A percentile compares a stretch with the other conserved stretches of the same genome.
Conservation (phyloP, 129 eudicot species). For the Flaveria bidentis region DNA sequence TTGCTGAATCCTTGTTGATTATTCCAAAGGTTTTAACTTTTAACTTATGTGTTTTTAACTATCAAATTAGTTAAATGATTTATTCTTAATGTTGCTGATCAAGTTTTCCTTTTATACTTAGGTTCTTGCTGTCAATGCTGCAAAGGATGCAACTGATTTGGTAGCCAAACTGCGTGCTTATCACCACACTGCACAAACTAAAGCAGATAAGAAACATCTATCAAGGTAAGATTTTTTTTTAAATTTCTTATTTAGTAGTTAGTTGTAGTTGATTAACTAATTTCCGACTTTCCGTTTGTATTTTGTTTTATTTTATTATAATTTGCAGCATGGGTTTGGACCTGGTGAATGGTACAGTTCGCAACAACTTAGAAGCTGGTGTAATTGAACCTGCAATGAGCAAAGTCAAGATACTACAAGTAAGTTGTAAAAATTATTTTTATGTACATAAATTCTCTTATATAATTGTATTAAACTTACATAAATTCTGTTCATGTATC, state of each 20-base stretch:
- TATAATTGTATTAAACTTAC: not conserved
- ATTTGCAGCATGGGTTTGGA: slow-evolving; percentile 86
- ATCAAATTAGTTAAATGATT: not conserved
- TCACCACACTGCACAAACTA: slow-evolving; percentile 95
- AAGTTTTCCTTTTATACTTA: slow-evolving; percentile 9
- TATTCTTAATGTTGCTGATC: not conserved
- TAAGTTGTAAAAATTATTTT: slow-evolving; percentile 9
- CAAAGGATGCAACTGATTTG: slow-evolving; percentile 91
- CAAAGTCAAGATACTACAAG: slow-evolving; percentile 96
- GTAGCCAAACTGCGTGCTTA: slow-evolving; percentile 88
- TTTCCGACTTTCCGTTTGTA: not conserved
- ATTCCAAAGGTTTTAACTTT: slow-evolving; percentile 63
- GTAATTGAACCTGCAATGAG: slow-evolving; percentile 99
- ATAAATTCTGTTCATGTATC: not conserved
- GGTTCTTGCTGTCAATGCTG: slow-evolving; percentile 98
- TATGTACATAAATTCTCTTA: not conserved
- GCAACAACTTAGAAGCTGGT: slow-evolving; percentile 96
- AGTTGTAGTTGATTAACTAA: not conserved
- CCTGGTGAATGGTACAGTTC: slow-evolving; percentile 72
- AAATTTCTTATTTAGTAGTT: not conserved
- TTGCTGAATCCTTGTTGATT: slow-evolving; percentile 80
- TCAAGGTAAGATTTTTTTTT: slow-evolving; percentile 58
- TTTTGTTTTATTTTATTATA: not conserved
- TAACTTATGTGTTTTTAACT: not conserved
- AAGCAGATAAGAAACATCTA: slow-evolving; percentile 89